These are phyloP conservation scores for Fusarium mundagurra DNA, from an alignment of 2,329 filamentous ascomycete genomes.

Conservation along the genomic window DNA sequence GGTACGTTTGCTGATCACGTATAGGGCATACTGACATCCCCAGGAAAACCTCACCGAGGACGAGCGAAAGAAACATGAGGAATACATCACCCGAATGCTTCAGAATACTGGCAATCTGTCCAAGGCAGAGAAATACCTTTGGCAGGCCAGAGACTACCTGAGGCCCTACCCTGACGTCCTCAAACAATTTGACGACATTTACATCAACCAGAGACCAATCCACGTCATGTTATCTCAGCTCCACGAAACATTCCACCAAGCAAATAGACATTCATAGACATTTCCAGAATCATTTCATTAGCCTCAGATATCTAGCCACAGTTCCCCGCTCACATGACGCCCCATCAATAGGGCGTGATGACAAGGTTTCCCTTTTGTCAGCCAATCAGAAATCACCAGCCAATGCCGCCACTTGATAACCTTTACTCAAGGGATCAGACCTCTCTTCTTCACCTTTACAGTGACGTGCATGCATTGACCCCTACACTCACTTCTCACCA, in stretches of 20 bases:
- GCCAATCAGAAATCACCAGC: slow-evolving; percentile 13
- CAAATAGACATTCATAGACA: not conserved
- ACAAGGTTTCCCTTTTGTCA: slow-evolving; percentile 20
- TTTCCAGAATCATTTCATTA: not conserved
- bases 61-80: slow-evolving; percentile 14
- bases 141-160: slow-evolving; percentile 31
- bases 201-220: slow-evolving; percentile 30
- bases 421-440: slow-evolving; percentile 1
- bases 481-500: not conserved
- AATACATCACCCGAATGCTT: slow-evolving; percentile 25
- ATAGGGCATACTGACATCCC: not conserved
- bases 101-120: slow-evolving; percentile 14
- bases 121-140: slow-evolving; percentile 33
- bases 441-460: slow-evolving; percentile 20
- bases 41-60: slow-evolving; percentile 22
- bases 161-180: slow-evolving; percentile 21
- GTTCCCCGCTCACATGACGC: slow-evolving; percentile 28
- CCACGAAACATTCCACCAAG: slow-evolving; percentile 23
- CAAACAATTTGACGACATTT: slow-evolving; percentile 32
- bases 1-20: not conserved
- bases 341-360: slow-evolving; percentile 40
- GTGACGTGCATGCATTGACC: slow-evolving; percentile 16
- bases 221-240: slow-evolving; percentile 24
- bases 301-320: not conserved
- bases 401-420: slow-evolving; percentile 13